phyloP scores from a whole-genome alignment of 2,329 filamentous ascomycete species.

The Alternaria sp. region DNA sequence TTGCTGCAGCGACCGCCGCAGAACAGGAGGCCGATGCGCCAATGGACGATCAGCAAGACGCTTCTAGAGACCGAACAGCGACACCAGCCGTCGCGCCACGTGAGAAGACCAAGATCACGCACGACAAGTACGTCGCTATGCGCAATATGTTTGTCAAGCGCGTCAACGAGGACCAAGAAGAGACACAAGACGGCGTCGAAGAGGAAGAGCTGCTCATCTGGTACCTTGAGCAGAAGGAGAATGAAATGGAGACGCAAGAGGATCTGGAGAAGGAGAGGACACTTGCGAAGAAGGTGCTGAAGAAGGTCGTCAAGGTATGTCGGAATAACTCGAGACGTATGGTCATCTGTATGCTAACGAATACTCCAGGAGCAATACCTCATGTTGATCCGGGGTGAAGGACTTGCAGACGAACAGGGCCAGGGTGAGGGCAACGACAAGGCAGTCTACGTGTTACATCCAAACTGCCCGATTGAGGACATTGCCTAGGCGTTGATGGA shows the following conservation, averaged over 20 bases:
- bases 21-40: conserved; percentile 53
- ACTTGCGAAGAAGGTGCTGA: conserved; percentile 84
- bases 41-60: conserved; percentile 48
- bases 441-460: conserved; percentile 88
- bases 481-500: conserved; percentile 27
- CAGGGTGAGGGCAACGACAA: conserved; percentile 57
- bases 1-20: conserved; percentile 61
- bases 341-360: conserved; percentile 25
- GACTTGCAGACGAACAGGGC: conserved; percentile 81
- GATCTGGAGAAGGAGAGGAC: conserved; percentile 78
- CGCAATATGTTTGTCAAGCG: conserved; percentile 84
- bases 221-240: conserved; percentile 93
- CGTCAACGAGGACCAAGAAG: conserved; percentile 81
- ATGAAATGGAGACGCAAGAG: conserved; percentile 80
- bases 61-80: conserved; percentile 43
- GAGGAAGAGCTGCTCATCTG: conserved; percentile 82
- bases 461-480: conserved; percentile 85
- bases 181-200: conserved; percentile 81
- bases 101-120: conserved; percentile 86
- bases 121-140: conserved; percentile 93
- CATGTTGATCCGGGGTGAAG: conserved; percentile 76
- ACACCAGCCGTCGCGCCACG: conserved; percentile 51
- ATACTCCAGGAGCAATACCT: conserved; percentile 64
- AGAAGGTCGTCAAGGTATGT: conserved; percentile 92
- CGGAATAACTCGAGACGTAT: conserved; percentile 3